These are phyloP conservation scores for Amborella trichopoda DNA, from an alignment of 164 flowering plant genomes.

Conservation along the genomic window DNA sequence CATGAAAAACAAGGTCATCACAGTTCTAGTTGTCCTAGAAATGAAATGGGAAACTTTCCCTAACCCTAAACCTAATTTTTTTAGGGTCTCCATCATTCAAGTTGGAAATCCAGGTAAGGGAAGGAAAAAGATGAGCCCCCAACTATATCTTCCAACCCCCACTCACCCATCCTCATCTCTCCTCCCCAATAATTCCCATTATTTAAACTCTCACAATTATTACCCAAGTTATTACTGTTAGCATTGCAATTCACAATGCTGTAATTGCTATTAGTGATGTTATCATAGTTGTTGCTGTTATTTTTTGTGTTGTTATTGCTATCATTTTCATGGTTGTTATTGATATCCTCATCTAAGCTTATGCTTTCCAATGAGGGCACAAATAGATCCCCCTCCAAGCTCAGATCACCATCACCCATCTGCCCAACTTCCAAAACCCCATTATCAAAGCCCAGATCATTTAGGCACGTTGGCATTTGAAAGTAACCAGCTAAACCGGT, in stretches of 20 bases:
- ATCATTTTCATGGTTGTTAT: constrained; percentile 3
- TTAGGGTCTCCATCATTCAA: constrained; percentile 7
- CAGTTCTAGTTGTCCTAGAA: no score
- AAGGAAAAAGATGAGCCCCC: constrained; percentile 46
- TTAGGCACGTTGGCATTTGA: constrained; percentile 18
- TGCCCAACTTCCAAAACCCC: constrained; percentile 20
- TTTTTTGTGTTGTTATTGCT: constrained; percentile 4
- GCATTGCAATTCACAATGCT: neutral
- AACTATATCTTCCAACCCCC: constrained; percentile 83
- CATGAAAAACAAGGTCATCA: no score
- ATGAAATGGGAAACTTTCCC: no score
- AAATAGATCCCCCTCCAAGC: constrained; percentile 21
- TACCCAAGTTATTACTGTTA: neutral
- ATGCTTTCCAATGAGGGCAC: constrained; percentile 45
- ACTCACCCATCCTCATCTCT: constrained; percentile 54
- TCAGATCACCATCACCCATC: constrained; percentile 3
- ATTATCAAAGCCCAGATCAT: constrained; percentile 15
- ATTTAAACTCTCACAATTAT: constrained; percentile 4
- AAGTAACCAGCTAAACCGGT: constrained; percentile 12
- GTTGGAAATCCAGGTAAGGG: constrained; percentile 61
- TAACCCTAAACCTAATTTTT: no score
- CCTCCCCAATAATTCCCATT: constrained; percentile 38
- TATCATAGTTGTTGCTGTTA: constrained; percentile 10
- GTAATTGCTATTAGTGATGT: constrained; percentile 5
- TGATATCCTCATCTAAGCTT: constrained; percentile 20